Evolutionary conservation across 331 rosid genomes (phyloP).

Genomic region (Acacia pycnantha): DNA sequence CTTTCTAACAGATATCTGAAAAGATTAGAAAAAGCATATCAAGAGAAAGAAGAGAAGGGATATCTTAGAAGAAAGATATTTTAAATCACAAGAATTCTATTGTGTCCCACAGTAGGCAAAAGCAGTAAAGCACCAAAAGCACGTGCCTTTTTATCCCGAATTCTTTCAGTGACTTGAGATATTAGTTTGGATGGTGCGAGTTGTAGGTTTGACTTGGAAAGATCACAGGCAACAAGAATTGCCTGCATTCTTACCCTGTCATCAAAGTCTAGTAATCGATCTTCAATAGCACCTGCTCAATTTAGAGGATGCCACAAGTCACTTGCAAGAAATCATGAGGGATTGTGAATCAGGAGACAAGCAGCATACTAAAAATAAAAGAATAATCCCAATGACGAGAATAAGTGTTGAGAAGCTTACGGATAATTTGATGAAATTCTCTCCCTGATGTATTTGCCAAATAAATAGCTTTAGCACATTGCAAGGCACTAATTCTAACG

Average conservation of each 20-base stretch:
- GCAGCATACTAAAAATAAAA: neutral
- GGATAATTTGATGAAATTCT: constrained; percentile 65
- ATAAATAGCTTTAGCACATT: constrained; percentile 69
- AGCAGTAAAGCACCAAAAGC: constrained; percentile 15
- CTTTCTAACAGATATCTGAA: constrained; percentile 77
- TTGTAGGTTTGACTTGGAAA: constrained; percentile 62
- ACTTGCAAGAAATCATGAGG: constrained; percentile 21
- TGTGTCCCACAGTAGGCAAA: constrained; percentile 6
- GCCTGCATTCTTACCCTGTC: constrained; percentile 90
- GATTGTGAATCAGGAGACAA: constrained; percentile 24
- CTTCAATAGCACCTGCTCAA: constrained; percentile 77
- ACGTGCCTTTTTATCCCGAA: constrained; percentile 85
- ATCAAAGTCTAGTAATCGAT: constrained; percentile 69
- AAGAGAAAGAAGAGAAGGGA: neutral
- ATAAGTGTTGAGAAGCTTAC: constrained; percentile 50
- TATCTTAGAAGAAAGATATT: neutral
- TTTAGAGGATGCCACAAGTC: constrained; percentile 30
- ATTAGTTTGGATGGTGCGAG: constrained; percentile 58
- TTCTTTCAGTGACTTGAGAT: constrained; percentile 71
- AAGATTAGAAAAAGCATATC: neutral
- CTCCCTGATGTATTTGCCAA: constrained; percentile 49
- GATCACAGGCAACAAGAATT: constrained; percentile 81
- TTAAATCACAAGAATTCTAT: constrained; percentile 9
- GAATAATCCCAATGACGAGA: constrained; percentile 6
- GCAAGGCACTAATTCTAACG: constrained; percentile 81